phyloP scores from a whole-genome alignment of 73 alveolate genomes.

The Paramecium sonneborni region DNA sequence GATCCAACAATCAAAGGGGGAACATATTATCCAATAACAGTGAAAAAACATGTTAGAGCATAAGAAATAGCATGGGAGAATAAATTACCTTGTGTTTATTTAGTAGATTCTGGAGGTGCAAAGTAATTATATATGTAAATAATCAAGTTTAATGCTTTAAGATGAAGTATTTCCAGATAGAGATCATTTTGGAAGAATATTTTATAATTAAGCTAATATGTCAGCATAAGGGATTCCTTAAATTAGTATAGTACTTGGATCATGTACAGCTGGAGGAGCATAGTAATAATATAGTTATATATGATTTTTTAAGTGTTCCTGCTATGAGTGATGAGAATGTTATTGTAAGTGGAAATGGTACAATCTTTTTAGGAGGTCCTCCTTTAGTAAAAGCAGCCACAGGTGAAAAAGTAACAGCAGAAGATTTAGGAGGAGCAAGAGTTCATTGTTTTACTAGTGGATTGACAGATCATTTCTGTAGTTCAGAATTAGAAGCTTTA shows the following conservation, averaged over 20 bases:
- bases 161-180: slow-evolving; percentile 94
- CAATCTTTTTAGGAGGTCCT: slow-evolving; percentile 97
- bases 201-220: slow-evolving; percentile 92
- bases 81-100: slow-evolving; percentile 92
- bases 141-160: slow-evolving; percentile 1
- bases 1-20: slow-evolving; percentile 96
- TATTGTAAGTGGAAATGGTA: slow-evolving; percentile 93
- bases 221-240: slow-evolving; percentile 83
- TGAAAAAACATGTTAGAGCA: slow-evolving; percentile 96
- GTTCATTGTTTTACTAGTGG: slow-evolving; percentile 92
- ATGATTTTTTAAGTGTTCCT: slow-evolving; percentile 80
- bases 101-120: slow-evolving; percentile 99
- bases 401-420: slow-evolving; percentile 93
- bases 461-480: slow-evolving; percentile 93
- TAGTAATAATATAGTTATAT: slow-evolving; percentile 54
- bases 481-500: slow-evolving; percentile 83
- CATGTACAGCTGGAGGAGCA: slow-evolving; percentile 99
- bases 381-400: slow-evolving; percentile 98
- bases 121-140: not conserved
- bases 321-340: slow-evolving; percentile 97
- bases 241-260: slow-evolving; percentile 88
- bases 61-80: slow-evolving; percentile 95
- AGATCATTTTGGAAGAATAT: slow-evolving; percentile 94
- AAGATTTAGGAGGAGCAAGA: slow-evolving; percentile 93
- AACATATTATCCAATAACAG: slow-evolving; percentile 94